phyloP scores from a whole-genome alignment of 1,284 basidiomycete genomes.

The Ganoderma sp. region DNA sequence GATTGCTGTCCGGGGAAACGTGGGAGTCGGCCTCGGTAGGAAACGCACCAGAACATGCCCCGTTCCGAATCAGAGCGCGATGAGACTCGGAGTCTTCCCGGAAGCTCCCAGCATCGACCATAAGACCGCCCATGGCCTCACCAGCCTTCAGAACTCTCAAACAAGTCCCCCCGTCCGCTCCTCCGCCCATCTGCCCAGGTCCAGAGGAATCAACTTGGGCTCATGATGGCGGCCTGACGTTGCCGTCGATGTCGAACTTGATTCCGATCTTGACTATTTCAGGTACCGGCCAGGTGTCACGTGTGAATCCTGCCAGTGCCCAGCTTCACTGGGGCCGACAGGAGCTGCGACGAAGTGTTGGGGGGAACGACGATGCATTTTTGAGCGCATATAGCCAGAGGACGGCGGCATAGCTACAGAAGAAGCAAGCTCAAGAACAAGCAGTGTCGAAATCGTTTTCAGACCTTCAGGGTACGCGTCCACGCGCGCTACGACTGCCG shows the following conservation, averaged over 20 bases:
- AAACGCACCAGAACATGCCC: not conserved
- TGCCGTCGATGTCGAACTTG: constrained; percentile 1
- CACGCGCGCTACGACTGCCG: too few species aligned
- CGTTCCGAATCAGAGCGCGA: not conserved
- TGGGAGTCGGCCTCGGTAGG: constrained; percentile 1
- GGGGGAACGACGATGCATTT: not conserved
- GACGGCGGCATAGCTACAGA: not conserved
- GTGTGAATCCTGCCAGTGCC: not conserved
- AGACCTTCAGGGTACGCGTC: not conserved
- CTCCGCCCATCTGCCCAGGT: not conserved
- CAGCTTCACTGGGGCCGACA: not conserved
- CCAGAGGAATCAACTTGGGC: too few species aligned
- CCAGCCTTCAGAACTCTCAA: not conserved
- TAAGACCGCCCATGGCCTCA: not conserved
- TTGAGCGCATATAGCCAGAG: not conserved
- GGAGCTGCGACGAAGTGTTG: not conserved
- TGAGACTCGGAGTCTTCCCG: not conserved
- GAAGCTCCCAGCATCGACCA: not conserved
- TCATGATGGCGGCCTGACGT: not conserved
- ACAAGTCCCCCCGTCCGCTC: too few species aligned
- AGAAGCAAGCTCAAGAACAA: not conserved
- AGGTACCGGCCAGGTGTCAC: not conserved
- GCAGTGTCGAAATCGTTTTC: not conserved
- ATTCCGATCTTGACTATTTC: not conserved
- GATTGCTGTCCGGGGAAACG: constrained; percentile 5